phyloP scores from a whole-genome alignment of 805 yeast species.

The Komagataella pastoris region DNA sequence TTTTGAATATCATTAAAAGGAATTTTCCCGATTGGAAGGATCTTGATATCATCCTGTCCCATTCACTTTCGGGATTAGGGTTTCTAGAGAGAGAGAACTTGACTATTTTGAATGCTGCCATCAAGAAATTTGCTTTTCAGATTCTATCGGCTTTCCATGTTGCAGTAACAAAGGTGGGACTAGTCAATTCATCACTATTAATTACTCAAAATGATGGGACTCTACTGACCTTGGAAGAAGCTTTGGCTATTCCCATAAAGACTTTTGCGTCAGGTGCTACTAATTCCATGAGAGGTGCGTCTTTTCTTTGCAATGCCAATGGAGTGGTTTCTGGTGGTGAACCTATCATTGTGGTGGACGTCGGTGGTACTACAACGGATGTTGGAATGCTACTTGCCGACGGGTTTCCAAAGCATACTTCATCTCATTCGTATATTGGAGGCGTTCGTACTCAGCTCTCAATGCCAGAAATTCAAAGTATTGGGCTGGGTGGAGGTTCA shows the following conservation, averaged over 20 bases:
- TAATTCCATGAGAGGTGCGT: slow-evolving; percentile 33
- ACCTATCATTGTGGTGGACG: slow-evolving; percentile 26
- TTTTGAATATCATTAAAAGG: slow-evolving; percentile 17
- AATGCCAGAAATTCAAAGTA: slow-evolving; percentile 35
- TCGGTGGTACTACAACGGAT: slow-evolving; percentile 39
- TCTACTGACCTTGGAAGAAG: slow-evolving; percentile 24
- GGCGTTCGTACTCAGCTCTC: slow-evolving; percentile 36
- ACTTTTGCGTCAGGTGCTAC: slow-evolving; percentile 38
- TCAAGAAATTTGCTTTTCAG: slow-evolving; percentile 25
- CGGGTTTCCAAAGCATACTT: slow-evolving; percentile 34
- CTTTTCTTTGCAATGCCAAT: slow-evolving; percentile 19
- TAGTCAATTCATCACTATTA: slow-evolving; percentile 22
- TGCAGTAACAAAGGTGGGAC: slow-evolving; percentile 22
- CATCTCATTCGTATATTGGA: slow-evolving; percentile 27
- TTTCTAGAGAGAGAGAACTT: slow-evolving; percentile 33
- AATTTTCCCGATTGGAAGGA: slow-evolving; percentile 19
- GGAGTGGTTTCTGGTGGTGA: slow-evolving; percentile 6
- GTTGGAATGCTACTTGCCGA: slow-evolving; percentile 30
- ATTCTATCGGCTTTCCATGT: slow-evolving; percentile 24
- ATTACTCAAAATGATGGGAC: slow-evolving; percentile 37
- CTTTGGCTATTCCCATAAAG: slow-evolving; percentile 25
- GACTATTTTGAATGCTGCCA: slow-evolving; percentile 31
- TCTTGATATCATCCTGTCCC: slow-evolving; percentile 20
- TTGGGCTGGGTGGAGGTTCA: slow-evolving; percentile 40
- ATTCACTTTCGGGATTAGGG: slow-evolving; percentile 28